These are phyloP conservation scores for Saraca asoca DNA, from an alignment of 331 rosid genomes.

Conservation along the genomic window DNA sequence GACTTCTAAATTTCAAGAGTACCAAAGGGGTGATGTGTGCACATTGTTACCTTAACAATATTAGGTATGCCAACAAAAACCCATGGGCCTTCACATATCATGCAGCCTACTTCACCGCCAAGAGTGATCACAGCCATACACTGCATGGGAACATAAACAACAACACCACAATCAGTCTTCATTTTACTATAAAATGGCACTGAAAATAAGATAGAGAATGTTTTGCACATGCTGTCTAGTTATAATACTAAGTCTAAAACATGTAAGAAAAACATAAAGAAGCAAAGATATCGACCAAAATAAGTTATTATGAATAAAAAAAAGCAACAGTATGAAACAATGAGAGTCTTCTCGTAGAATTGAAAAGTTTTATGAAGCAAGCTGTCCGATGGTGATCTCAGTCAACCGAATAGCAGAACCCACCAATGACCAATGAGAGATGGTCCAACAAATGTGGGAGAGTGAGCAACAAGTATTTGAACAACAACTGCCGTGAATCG, in stretches of 20 bases:
- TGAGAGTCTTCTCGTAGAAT: background rate
- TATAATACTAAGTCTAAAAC: conserved; percentile 15
- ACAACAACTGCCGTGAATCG: background rate
- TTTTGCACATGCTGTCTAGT: background rate
- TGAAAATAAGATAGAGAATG: background rate
- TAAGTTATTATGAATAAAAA: background rate
- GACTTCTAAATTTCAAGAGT: background rate
- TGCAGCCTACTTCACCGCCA: conserved; percentile 92
- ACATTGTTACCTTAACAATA: conserved; percentile 68
- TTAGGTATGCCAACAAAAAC: conserved; percentile 86
- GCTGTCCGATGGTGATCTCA: background rate
- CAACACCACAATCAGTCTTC: conserved; percentile 8
- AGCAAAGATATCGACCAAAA: conserved; percentile 3
- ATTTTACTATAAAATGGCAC: background rate
- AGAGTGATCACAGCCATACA: conserved; percentile 63
- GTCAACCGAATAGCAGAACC: background rate
- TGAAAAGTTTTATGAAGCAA: background rate
- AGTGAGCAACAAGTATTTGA: background rate
- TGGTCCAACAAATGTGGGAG: background rate
- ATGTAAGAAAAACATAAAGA: background rate
- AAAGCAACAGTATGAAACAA: background rate
- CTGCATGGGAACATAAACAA: conserved; percentile 49
- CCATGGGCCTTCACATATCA: conserved; percentile 97
- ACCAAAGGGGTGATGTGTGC: conserved; percentile 6
- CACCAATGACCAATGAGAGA: background rate